A percentile compares a stretch with the other conserved stretches of the same genome.
phyloP scores from a whole-genome alignment of 2,329 filamentous ascomycete species.

The Botrytis porri region DNA sequence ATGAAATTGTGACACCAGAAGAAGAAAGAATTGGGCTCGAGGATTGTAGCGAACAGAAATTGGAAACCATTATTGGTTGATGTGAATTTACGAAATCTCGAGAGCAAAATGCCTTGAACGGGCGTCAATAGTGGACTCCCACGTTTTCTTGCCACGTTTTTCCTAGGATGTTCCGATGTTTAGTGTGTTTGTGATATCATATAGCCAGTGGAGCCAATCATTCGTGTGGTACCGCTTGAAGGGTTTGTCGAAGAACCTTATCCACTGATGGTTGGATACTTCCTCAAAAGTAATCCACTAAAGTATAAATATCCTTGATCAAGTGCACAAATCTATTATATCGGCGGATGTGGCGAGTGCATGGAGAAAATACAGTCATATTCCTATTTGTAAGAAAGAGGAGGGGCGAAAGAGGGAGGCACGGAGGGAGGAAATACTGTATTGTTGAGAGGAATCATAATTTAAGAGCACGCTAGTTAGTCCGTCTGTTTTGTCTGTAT shows the following conservation, averaged over 20 bases:
- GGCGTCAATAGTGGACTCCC: slow-evolving; percentile 18
- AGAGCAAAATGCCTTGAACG: not conserved
- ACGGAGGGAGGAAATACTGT: not conserved
- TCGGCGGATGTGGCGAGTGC: slow-evolving; percentile 15
- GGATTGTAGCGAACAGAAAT: not conserved
- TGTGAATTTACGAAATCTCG: not conserved
- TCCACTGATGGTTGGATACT: not conserved
- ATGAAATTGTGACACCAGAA: not conserved
- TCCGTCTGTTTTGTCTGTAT: not conserved
- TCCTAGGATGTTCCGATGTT: not conserved
- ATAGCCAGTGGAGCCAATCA: not conserved
- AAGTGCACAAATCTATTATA: slow-evolving; percentile 5
- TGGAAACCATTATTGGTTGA: not conserved
- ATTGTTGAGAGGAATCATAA: not conserved
- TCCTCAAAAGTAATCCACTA: not conserved
- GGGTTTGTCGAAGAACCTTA: not conserved
- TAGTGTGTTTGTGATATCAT: not conserved
- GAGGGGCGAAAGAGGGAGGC: not conserved
- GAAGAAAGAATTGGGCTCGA: not conserved
- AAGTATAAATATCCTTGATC: not conserved
- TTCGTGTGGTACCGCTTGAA: not conserved
- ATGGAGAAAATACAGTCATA: slow-evolving; percentile 1
- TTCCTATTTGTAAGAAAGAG: not conserved
- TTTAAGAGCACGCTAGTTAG: not conserved
- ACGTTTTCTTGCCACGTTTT: slow-evolving; percentile 20